Evolutionary conservation across 108 stramenopile species (phyloP), one percentile per base, ranked within the genome.

Genomic region (Nannochloropsis gaditana): DNA sequence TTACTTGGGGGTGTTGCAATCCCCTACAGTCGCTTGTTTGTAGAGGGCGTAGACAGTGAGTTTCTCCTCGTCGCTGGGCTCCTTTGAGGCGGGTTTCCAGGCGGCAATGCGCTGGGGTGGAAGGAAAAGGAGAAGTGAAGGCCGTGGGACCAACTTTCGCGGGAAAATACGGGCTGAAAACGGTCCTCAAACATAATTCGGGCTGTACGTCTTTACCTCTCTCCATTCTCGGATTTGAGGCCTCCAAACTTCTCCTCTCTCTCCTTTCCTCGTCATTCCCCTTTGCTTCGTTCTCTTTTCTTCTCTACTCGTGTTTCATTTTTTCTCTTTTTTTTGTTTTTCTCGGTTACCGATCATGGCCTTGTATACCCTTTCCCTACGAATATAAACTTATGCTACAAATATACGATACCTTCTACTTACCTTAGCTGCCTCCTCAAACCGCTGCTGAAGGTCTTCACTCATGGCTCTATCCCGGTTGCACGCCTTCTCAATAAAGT

Each of bases 1-100:
- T 73, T 73, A 73, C 59, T 73, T 73, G n/a, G 59, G 59, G 59
- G 59, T 73, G 59, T 73, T 73, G 59, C 59, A 73, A 73, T 73
- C 59, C 59, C 59, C 59, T 15, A 73, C 59, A n/a, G 59, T 73
- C 4, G 59, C 4, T n/a, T 73, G 59, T n/a, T 73, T 73, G 59
- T 6, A 73, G 2, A 73, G 3, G n/a, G 59, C 59, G n/a, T 73
- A 73, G 59, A 73, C n/a, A n/a, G n/a, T 15, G 19, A 73, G 8
- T n/a, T 73, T 73, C 59, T 73, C 59, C 59, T 73, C 59, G 59
- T 73, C 59, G 59, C 59, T 73, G n/a, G 59, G 59, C 19, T 73
- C 59, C 59, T 73, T 73, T 15, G 3, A 15, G 19, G 59, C 59
- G 59, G 59, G 59, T n/a, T 73, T 73, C 59, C 59, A 73, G 59